Percentiles rank a stretch among this genome's conserved stretches.
phyloP scores from a whole-genome alignment of 2,329 filamentous ascomycete genomes.

The Paramyrothecium sp. region DNA sequence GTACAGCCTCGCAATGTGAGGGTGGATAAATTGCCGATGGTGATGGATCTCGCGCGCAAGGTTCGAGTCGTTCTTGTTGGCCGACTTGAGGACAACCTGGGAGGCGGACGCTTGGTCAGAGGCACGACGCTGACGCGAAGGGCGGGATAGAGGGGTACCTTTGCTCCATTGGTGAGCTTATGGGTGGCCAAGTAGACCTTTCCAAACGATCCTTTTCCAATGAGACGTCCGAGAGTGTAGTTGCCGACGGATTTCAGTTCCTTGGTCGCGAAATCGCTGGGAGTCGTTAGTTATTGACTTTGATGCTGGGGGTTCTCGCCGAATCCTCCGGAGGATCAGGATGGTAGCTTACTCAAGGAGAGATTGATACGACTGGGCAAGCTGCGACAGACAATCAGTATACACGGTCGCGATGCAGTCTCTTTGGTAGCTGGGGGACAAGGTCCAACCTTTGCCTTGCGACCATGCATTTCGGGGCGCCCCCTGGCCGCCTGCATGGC shows the following conservation, averaged over 20 bases:
- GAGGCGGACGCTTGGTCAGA: background rate
- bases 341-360: conserved; percentile 74
- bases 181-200: conserved; percentile 96
- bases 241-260: conserved; percentile 93
- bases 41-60: conserved; percentile 97
- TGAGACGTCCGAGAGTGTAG: conserved; percentile 85
- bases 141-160: conserved; percentile 54
- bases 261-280: conserved; percentile 87
- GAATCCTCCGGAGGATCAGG: background rate
- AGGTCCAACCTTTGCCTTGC: conserved; percentile 57
- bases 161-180: conserved; percentile 97
- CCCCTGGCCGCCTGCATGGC: conserved; percentile 54
- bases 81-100: conserved; percentile 96
- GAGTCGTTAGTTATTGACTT: conserved; percentile 8
- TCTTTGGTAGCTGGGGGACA: background rate
- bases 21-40: conserved; percentile 95
- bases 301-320: background rate
- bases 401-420: background rate
- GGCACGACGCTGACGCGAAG: background rate
- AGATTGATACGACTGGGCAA: conserved; percentile 95
- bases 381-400: conserved; percentile 47
- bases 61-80: conserved; percentile 93
- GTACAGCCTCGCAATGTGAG: conserved; percentile 93
- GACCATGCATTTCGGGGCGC: conserved; percentile 57
- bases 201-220: conserved; percentile 97